phyloP scores from a whole-genome alignment of 2,329 filamentous ascomycete genomes.

The Plenodomus biglobosus region DNA sequence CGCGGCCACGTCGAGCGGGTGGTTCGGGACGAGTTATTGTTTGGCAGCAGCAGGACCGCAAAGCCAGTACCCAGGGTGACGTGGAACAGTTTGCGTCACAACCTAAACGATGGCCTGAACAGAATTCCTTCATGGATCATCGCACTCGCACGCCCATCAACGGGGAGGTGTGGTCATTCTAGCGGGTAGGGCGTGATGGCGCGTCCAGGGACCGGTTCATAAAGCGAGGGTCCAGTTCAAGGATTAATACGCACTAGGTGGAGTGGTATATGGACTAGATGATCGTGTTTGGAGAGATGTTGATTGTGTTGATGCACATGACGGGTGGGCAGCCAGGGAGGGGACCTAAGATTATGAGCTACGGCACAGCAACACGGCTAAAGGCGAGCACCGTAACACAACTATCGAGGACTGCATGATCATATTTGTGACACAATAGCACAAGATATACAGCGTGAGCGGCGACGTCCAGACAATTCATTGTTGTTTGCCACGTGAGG shows the following conservation, averaged over 20 bases:
- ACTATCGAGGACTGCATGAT: slow-evolving; percentile 27
- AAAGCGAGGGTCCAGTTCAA: not conserved
- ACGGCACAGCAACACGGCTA: slow-evolving; percentile 16
- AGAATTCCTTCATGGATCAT: slow-evolving; percentile 3
- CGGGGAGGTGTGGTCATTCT: slow-evolving; percentile 3
- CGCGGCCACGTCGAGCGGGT: not conserved
- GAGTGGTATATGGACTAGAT: slow-evolving; percentile 13
- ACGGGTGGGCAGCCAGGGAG: slow-evolving; percentile 12
- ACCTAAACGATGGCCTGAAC: too few species aligned
- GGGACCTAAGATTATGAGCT: slow-evolving; percentile 20
- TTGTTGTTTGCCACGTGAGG: slow-evolving; percentile 27
- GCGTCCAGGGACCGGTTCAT: slow-evolving; percentile 5
- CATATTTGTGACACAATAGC: slow-evolving; percentile 21
- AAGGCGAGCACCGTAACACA: slow-evolving; percentile 9
- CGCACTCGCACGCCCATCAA: slow-evolving; percentile 7
- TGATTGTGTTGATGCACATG: slow-evolving; percentile 22
- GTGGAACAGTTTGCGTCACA: not conserved
- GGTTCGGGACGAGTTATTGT: not conserved
- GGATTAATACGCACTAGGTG: slow-evolving; percentile 2
- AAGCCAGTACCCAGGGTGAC: not conserved
- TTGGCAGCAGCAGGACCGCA: not conserved
- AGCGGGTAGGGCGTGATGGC: slow-evolving; percentile 1
- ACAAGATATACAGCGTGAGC: slow-evolving; percentile 21
- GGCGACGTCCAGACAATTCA: slow-evolving; percentile 28
- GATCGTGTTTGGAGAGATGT: slow-evolving; percentile 17